Evolutionary conservation across 176 grass and related monocot genomes (phyloP).

Genomic region (Eragrostis curvula): DNA sequence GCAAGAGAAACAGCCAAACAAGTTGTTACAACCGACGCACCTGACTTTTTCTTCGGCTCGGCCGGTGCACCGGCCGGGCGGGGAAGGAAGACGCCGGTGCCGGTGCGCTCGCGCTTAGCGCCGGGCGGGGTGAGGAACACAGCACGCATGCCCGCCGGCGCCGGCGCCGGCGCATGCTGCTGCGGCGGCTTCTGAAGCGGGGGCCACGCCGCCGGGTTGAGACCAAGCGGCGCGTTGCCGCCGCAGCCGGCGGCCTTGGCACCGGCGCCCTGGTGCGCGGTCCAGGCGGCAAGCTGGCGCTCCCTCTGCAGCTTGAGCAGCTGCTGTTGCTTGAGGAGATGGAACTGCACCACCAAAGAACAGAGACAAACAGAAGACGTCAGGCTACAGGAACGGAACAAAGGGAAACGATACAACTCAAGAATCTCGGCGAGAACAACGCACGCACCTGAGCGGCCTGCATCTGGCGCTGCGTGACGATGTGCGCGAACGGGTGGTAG

Average conservation of each 20-base stretch:
- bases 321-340: slow-evolving; percentile 79
- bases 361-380: not conserved
- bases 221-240: slow-evolving; percentile 23
- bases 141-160: slow-evolving; percentile 52
- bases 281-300: slow-evolving; percentile 44
- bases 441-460: slow-evolving; percentile 72
- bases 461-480: slow-evolving; percentile 70
- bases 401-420: not conserved
- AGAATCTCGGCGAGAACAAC: not conserved
- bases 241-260: not conserved
- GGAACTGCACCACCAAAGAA: slow-evolving; percentile 47
- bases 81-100: slow-evolving; percentile 84
- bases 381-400: not conserved
- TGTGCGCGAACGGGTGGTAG: slow-evolving; percentile 46
- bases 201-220: slow-evolving; percentile 57
- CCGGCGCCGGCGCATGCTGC: not conserved
- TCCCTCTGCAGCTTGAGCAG: slow-evolving; percentile 67
- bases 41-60: slow-evolving; percentile 66
- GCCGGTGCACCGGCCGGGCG: slow-evolving; percentile 44
- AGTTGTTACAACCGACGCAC: not conserved
- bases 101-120: slow-evolving; percentile 69
- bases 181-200: slow-evolving; percentile 55
- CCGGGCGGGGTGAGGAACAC: slow-evolving; percentile 61
- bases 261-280: not conserved
- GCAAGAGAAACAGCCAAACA: not conserved